Conservation (phyloP, 2,329 filamentous ascomycete species). For the Xylariaceae sp. region DNA sequence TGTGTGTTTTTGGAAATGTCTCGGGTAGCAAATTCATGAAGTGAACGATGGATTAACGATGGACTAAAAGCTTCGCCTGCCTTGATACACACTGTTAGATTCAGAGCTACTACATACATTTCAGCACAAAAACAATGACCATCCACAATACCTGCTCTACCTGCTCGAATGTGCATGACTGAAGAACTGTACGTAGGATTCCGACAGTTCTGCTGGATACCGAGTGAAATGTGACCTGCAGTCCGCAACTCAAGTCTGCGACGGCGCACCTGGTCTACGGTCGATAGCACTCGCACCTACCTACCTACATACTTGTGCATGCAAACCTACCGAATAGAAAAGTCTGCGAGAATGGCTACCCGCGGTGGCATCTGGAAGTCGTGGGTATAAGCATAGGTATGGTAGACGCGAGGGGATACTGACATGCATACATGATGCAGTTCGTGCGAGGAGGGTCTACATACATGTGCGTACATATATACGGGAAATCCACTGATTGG, state of each 20-base stretch:
- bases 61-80: slow-evolving; percentile 36
- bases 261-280: too few relatives aligned
- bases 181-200: too few relatives aligned
- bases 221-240: too few relatives aligned
- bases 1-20: slow-evolving; percentile 36
- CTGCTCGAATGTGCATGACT: too few relatives aligned
- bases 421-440: too few relatives aligned
- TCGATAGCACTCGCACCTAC: neutral
- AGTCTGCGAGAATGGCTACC: neutral
- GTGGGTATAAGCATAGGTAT: neutral
- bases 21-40: slow-evolving; percentile 38
- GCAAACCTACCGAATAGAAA: neutral
- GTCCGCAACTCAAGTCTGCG: too few relatives aligned
- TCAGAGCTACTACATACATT: slow-evolving; percentile 25
- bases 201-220: too few relatives aligned
- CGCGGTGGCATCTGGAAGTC: neutral
- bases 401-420: too few relatives aligned
- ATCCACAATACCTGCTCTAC: neutral
- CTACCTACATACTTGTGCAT: neutral
- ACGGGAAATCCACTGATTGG: too few relatives aligned
- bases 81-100: slow-evolving; percentile 34
- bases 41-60: slow-evolving; percentile 34
- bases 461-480: too few relatives aligned
- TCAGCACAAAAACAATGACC: slow-evolving; percentile 12
- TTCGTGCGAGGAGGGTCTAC: too few relatives aligned